Evolutionary conservation across 2,329 filamentous ascomycete genomes (phyloP).

Genomic region (Thielaviopsis musarum): DNA sequence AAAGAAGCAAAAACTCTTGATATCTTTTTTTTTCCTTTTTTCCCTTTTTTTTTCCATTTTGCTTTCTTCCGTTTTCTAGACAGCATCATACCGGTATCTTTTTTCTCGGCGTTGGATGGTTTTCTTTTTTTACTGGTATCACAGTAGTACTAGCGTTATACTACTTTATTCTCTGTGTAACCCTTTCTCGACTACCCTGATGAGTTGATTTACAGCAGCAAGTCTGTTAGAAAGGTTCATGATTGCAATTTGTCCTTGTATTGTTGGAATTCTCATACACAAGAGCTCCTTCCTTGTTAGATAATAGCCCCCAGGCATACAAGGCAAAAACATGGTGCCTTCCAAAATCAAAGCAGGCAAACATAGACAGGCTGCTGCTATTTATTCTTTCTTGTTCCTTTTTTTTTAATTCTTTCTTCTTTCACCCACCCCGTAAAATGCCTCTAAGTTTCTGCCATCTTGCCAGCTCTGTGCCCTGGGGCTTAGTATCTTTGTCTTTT

Average conservation of each 20-base stretch:
- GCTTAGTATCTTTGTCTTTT: background rate
- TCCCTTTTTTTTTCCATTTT: background rate
- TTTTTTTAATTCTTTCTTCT: background rate
- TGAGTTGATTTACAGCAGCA: background rate
- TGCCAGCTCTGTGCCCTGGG: background rate
- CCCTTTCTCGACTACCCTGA: background rate
- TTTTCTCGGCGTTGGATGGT: background rate
- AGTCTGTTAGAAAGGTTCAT: background rate
- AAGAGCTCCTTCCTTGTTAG: background rate
- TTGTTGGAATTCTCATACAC: background rate
- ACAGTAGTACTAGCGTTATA: background rate
- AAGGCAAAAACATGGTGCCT: background rate
- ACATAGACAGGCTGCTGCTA: background rate
- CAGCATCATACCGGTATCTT: background rate
- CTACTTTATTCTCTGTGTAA: background rate
- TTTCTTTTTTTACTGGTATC: background rate
- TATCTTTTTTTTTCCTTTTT: background rate
- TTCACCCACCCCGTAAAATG: background rate
- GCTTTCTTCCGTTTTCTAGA: background rate
- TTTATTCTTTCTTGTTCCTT: background rate
- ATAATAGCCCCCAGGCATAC: background rate
- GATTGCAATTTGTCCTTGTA: background rate
- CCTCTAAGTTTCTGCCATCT: background rate
- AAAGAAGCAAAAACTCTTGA: slow-evolving; percentile 13
- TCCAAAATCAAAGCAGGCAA: background rate